A percentile compares a stretch with the other conserved stretches of the same genome.
Evolutionary conservation across 2,329 filamentous ascomycete genomes (phyloP).

Genomic region (Aureobasidium pullulans): DNA sequence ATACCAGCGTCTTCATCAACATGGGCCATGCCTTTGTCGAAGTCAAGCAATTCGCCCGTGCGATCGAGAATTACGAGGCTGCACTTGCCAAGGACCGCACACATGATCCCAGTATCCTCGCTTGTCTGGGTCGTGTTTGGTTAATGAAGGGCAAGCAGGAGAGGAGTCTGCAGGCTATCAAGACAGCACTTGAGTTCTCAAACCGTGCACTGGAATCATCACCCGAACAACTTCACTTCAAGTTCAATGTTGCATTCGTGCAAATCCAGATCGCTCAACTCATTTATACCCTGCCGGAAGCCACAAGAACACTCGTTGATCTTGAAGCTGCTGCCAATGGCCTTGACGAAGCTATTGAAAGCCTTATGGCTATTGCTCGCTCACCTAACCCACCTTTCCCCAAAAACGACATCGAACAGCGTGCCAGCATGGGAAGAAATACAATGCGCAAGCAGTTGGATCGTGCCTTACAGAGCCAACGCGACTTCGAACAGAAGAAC

Average conservation of each 20-base stretch:
- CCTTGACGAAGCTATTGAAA: slow-evolving; percentile 76
- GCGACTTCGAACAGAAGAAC: slow-evolving; percentile 89
- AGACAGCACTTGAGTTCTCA: slow-evolving; percentile 57
- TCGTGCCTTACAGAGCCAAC: slow-evolving; percentile 73
- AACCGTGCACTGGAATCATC: slow-evolving; percentile 66
- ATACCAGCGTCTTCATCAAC: slow-evolving; percentile 84
- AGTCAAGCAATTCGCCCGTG: slow-evolving; percentile 79
- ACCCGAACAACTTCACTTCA: slow-evolving; percentile 80
- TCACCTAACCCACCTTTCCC: slow-evolving; percentile 74
- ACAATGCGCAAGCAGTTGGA: slow-evolving; percentile 90
- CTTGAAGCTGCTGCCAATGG: slow-evolving; percentile 73
- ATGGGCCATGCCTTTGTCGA: slow-evolving; percentile 90
- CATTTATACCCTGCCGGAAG: slow-evolving; percentile 67
- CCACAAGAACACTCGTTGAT: slow-evolving; percentile 69
- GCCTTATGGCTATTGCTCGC: slow-evolving; percentile 53
- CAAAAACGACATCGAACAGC: slow-evolving; percentile 81
- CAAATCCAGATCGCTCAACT: slow-evolving; percentile 88
- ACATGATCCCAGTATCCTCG: slow-evolving; percentile 70
- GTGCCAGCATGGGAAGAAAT: slow-evolving; percentile 94
- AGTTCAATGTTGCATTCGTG: slow-evolving; percentile 97
- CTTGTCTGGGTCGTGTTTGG: slow-evolving; percentile 84
- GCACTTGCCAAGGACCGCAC: slow-evolving; percentile 73
- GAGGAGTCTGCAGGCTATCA: slow-evolving; percentile 54
- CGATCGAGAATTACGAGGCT: slow-evolving; percentile 88
- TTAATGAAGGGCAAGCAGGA: slow-evolving; percentile 69